Percentiles rank a stretch among this genome's conserved stretches.
phyloP scores from a whole-genome alignment of 176 grass and related monocot species.

The Hsuehochloa calcarea region DNA sequence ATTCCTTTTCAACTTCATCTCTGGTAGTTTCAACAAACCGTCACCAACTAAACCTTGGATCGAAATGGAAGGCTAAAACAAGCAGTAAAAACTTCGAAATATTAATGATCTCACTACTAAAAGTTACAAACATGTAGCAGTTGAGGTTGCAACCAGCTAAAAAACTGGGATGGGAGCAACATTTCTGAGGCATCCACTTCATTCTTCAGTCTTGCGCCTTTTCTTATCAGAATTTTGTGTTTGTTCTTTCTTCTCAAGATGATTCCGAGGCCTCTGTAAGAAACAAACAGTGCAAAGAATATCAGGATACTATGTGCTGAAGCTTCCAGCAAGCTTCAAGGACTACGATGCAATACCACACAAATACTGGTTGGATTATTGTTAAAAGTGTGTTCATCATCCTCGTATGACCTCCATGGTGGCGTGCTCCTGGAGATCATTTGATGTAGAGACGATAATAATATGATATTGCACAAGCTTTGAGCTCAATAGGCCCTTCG shows the following conservation, averaged over 20 bases:
- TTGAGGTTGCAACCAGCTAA: neutral
- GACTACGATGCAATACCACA: neutral
- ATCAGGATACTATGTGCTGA: neutral
- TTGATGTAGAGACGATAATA: neutral
- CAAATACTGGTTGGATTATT: neutral
- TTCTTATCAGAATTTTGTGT: constrained; percentile 41
- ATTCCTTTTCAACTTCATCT: neutral
- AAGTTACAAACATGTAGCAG: neutral
- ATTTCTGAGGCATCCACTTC: neutral
- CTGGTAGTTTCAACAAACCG: neutral
- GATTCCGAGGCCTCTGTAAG: constrained; percentile 51
- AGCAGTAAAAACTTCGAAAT: neutral
- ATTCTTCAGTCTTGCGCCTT: constrained; percentile 42
- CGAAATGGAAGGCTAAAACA: neutral
- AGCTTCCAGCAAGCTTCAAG: neutral
- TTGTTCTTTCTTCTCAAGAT: constrained; percentile 35
- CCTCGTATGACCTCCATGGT: constrained; percentile 19
- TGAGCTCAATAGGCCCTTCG: neutral
- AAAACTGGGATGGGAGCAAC: neutral
- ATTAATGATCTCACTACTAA: neutral
- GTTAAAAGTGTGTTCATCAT: neutral
- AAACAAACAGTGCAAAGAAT: neutral
- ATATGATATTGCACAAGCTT: constrained; percentile 19
- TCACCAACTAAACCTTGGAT: neutral
- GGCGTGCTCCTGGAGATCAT: constrained; percentile 15